Evolutionary conservation across 2,329 filamentous ascomycete genomes (phyloP), one percentile per base, ranked within the genome.

Genomic region (Ophidiomyces ophidiicola): DNA sequence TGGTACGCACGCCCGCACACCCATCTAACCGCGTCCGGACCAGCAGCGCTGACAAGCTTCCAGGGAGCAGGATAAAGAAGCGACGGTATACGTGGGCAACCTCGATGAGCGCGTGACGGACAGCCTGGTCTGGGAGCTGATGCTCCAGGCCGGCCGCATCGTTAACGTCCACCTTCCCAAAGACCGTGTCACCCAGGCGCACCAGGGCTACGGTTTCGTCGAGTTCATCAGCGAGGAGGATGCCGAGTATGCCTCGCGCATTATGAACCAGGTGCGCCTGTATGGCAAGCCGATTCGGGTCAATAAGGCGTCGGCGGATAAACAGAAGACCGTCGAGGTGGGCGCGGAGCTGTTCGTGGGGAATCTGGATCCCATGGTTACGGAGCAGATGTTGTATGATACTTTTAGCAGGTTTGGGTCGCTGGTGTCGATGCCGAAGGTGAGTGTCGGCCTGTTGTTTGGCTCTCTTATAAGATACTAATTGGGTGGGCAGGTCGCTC

Each of bases 121-220:
- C 57, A 79, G 81, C 52, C 74, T 94, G 50, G 78, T 98, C 50
- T 94, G 90, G 80, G 90, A 98, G 69, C 73, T 98, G 54, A 96
- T 96, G 86, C 78, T 94, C 41, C 90, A 98, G 68, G 86, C 87
- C 59, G 90, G 90, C 40, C 87, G 88, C 52, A 92, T 98, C 53
- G 84, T 93, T 57, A 96, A 96, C 64, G 88, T 98, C 47, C 90
- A 98, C 66, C 78, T 98, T 57, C 90, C 90, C 41, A 94, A 94
- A 70, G 90, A 98, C 63, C 84, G 90, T 60, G 90, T 98, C 51
- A 94, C 90, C 32, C 86, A 94, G 57, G 81, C 80, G 42, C 90
- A 98, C 62, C 90, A 96, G 64, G 90, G 90, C 52, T 98, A 94
- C 69, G 90, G 90, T 53, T 98, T 98, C 64, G 90, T 98, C 62